Evolutionary conservation across 2,329 filamentous ascomycete genomes (phyloP), one percentile per base, ranked within the genome.

Genomic region (Diaporthe vexans): DNA sequence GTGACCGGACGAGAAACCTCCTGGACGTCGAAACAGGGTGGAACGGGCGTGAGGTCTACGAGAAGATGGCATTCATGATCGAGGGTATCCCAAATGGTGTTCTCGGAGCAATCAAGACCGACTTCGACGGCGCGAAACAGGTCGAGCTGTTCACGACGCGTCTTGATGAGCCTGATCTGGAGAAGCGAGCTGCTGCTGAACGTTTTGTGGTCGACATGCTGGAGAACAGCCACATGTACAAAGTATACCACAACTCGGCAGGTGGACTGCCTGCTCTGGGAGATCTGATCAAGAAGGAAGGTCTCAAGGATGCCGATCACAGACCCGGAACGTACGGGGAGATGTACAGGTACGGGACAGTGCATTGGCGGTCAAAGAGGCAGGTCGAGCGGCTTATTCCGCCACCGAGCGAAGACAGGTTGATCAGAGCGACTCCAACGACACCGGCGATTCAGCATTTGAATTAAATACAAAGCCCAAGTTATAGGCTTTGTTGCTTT

Each of bases 191-290:
- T 24, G 61, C 61, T 11, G 68, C 72, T 11, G 48, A 67, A 51
- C 17, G 26, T 0, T 72, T 74, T 24, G 75, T 76, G 48, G 37
- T 74, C 9, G 61, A 65, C n/a, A 51, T 76, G 33, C 54, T 75
- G 46, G 61, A 67, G 29, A 67, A 67, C 26, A 67, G 61, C 13
- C 61, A 67, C 46, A 67, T 67, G 61, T 67, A 67, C 17, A 67
- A 67, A 11, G 61, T 67, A 6, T 67, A 67, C 46, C 61, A 67
- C 29, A 67, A 67, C 61, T 67, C 61, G 7, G 61, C 61, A 10
- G 61, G 61, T 1, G 61, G 61, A 4, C n/a, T 67, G 21, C 61
- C 61, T 37, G 61, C 61, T 21, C 46, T 67, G 11, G 72, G 43
- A 19, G 19, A 74, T 59, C 17, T 58, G 43, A 26, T 58, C 56